A percentile compares a stretch with the other conserved stretches of the same genome.
Conservation (phyloP, 2,329 filamentous ascomycete species). For the Penicillium sp. region DNA sequence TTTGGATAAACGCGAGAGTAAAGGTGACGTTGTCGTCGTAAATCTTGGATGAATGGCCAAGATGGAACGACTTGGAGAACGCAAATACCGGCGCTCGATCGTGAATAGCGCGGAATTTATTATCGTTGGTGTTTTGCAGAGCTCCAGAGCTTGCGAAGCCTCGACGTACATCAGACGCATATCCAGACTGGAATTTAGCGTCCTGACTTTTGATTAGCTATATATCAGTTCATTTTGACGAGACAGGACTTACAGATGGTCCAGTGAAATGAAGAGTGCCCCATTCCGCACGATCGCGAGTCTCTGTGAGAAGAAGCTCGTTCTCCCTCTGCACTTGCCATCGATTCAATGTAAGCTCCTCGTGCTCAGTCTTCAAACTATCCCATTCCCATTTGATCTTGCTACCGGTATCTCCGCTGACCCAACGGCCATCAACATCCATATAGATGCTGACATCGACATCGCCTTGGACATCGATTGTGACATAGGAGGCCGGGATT, state of each 20-base stretch:
- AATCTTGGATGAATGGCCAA: conserved; percentile 40
- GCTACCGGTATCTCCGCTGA: conserved; percentile 70
- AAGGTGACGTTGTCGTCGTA: conserved; percentile 64
- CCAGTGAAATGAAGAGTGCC: conserved; percentile 75
- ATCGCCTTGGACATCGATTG: conserved; percentile 66
- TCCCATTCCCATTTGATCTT: conserved; percentile 69
- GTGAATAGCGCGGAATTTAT: conserved; percentile 67
- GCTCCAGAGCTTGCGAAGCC: conserved; percentile 67
- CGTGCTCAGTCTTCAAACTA: conserved; percentile 42
- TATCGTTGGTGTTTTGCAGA: conserved; percentile 66
- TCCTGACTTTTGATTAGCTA: conserved; percentile 40
- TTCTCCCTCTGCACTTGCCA: conserved; percentile 45
- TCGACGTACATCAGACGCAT: conserved; percentile 64
- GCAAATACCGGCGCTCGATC: conserved; percentile 81
- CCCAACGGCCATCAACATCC: conserved; percentile 76
- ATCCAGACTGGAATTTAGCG: conserved; percentile 69
- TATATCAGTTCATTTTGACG: background rate
- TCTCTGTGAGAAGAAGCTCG: conserved; percentile 73
- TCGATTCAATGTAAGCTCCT: conserved; percentile 43
- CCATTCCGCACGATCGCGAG: conserved; percentile 76
- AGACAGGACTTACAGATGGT: conserved; percentile 50
- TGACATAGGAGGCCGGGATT: conserved; percentile 78
- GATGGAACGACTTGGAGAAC: conserved; percentile 65
- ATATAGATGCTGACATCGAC: conserved; percentile 64
- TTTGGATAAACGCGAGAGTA: conserved; percentile 73